Evolutionary conservation across 2,329 filamentous ascomycete species (phyloP), one percentile per base, ranked within the genome.

Genomic region (Sclerotinia glacialis): DNA sequence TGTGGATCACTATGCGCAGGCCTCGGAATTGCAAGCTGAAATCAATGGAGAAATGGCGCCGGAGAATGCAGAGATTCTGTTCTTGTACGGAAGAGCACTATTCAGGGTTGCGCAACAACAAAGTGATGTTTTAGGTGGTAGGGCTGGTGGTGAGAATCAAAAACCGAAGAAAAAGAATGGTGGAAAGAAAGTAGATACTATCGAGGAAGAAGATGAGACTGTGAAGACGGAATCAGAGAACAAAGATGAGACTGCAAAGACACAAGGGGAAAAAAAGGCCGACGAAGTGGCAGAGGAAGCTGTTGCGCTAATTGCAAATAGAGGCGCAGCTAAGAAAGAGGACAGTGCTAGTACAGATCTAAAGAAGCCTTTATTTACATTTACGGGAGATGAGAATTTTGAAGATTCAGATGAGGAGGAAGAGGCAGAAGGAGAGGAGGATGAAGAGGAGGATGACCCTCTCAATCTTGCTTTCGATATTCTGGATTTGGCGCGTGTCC

Each of bases 21-120:
- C 95, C 42, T 92, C 92, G 66, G 91, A 96, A 77, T 85, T 97
- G 69, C 95, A 99, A 79, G 92, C 91, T 67, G 87, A 92, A 77
- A 83, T 97, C 77, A 95, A 97, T 77, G 95, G 94, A 78, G 95
- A 98, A 79, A 91, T 96, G 84, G 88, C 88, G 21, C 87, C 91
- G 5, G 89, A 92, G 67, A 99, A 99, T 74, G 94, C 93, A 61
- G 94, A 98, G 77, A 86, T 99, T 56, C 86, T 98, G 26, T 99
- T 96, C 78, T 86, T 93, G 70, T 99, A 99, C 79, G 95, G 95
- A 18, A 91, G 94, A 76, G 92, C 92, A 66, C 82, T 99, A 26
- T 98, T 96, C 83, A 93, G 93, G 78, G 90, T 98, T 68, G 95
- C 93, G 40, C 91, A 98, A 77, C 89, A 87, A 77, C 97, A 96